These are phyloP conservation scores for Mycotypha africana DNA, from an alignment of 371 early-diverging fungal species.

Conservation along the genomic window DNA sequence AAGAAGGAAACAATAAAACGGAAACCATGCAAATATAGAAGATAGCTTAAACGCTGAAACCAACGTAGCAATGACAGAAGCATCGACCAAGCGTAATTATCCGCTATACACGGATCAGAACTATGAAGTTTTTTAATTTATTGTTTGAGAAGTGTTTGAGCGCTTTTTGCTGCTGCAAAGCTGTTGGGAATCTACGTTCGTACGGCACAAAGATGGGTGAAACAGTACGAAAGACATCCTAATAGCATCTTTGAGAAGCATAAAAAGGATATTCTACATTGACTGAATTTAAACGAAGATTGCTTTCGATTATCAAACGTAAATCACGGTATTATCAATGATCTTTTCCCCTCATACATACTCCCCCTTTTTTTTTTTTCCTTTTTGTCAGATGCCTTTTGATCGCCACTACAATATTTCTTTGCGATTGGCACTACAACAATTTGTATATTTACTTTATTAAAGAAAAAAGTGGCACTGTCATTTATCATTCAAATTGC, in stretches of 20 bases:
- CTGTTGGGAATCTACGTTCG: conserved; percentile 7
- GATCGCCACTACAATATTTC: conserved; percentile 8
- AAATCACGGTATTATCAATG: conserved; percentile 4
- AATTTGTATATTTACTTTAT: conserved; percentile 10
- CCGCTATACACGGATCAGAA: conserved; percentile 8
- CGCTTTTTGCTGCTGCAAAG: conserved; percentile 6
- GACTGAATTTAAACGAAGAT: background rate
- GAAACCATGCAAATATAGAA: conserved; percentile 2
- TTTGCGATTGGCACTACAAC: conserved; percentile 7
- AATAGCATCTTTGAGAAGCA: background rate
- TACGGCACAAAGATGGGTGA: no score
- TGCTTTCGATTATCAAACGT: background rate
- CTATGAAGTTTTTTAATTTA: conserved; percentile 5
- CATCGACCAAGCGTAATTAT: conserved; percentile 7
- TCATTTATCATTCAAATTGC: conserved; percentile 1
- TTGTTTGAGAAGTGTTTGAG: conserved; percentile 12
- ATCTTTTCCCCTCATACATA: conserved; percentile 2
- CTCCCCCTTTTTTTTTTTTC: conserved; percentile 5
- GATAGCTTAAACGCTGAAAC: background rate
- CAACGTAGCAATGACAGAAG: conserved; percentile 8
- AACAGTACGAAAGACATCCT: background rate
- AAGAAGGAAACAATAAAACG: background rate
- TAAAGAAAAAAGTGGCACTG: conserved; percentile 7
- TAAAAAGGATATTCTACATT: no score
- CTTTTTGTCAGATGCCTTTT: conserved; percentile 1